Percentiles rank a stretch among this genome's conserved stretches.
phyloP scores from a whole-genome alignment of 2,329 filamentous ascomycete species.

The Trichophyton schoenleinii region DNA sequence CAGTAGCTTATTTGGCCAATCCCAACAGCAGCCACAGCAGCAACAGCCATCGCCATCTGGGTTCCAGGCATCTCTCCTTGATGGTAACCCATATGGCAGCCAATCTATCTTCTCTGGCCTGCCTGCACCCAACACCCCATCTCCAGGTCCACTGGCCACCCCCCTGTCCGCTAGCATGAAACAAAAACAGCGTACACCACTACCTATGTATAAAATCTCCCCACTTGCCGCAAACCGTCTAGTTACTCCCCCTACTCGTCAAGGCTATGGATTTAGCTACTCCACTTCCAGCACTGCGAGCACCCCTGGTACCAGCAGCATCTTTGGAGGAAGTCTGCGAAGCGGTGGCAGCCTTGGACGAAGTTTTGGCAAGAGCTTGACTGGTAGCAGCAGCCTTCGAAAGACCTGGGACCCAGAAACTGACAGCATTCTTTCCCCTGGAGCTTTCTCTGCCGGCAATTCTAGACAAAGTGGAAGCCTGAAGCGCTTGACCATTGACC shows the following conservation, averaged over 20 bases:
- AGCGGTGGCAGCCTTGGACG: slow-evolving; percentile 43
- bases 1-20: slow-evolving; percentile 36
- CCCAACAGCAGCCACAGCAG: slow-evolving; percentile 38
- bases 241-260: slow-evolving; percentile 67
- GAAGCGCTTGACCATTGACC: slow-evolving; percentile 88
- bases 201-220: slow-evolving; percentile 79
- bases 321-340: slow-evolving; percentile 37
- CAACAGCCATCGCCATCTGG: slow-evolving; percentile 32
- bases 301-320: slow-evolving; percentile 56
- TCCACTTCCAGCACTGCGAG: slow-evolving; percentile 62
- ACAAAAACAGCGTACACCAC: slow-evolving; percentile 62
- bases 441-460: slow-evolving; percentile 63
- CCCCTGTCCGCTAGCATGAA: slow-evolving; percentile 67
- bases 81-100: slow-evolving; percentile 80
- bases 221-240: slow-evolving; percentile 67
- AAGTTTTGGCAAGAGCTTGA: slow-evolving; percentile 74
- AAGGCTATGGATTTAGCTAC: slow-evolving; percentile 82
- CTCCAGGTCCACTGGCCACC: slow-evolving; percentile 82
- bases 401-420: slow-evolving; percentile 62
- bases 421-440: slow-evolving; percentile 74
- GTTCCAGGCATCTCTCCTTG: slow-evolving; percentile 66
- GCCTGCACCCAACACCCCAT: slow-evolving; percentile 46
- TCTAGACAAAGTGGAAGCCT: slow-evolving; percentile 56
- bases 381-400: slow-evolving; percentile 64
- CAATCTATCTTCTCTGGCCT: slow-evolving; percentile 73